Evolutionary conservation across 2,329 filamentous ascomycete species (phyloP).

Genomic region (Curvularia sp.): DNA sequence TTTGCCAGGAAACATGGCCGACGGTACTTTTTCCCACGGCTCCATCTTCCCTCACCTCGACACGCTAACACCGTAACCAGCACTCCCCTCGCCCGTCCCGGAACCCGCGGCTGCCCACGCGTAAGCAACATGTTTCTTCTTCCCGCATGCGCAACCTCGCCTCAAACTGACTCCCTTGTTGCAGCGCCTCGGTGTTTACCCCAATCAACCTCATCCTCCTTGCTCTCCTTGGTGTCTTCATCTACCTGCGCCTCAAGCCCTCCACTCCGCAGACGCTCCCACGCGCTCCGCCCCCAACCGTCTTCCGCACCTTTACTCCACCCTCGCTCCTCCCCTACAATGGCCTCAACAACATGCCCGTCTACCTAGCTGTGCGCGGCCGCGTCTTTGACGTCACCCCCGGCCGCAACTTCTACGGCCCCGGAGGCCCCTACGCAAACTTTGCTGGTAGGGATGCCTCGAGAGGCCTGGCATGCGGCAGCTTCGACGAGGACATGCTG

Average conservation of each 20-base stretch:
- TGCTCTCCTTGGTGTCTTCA: slow-evolving; percentile 63
- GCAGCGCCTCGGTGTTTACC: slow-evolving; percentile 62
- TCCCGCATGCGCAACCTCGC: not conserved
- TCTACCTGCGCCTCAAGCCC: slow-evolving; percentile 67
- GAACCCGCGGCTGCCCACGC: slow-evolving; percentile 57
- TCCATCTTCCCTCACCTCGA: not conserved
- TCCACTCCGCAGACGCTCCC: slow-evolving; percentile 61
- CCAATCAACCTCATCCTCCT: slow-evolving; percentile 69
- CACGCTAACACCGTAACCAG: slow-evolving; percentile 14
- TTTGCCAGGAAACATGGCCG: slow-evolving; percentile 33
- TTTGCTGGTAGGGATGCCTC: slow-evolving; percentile 93
- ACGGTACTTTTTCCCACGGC: slow-evolving; percentile 27
- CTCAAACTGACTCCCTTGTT: slow-evolving; percentile 23
- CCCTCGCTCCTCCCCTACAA: slow-evolving; percentile 85
- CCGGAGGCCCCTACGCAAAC: slow-evolving; percentile 92
- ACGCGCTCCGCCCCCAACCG: slow-evolving; percentile 70
- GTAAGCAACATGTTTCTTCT: slow-evolving; percentile 45
- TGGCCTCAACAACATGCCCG: slow-evolving; percentile 74
- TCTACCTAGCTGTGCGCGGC: slow-evolving; percentile 91
- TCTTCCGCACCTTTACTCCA: slow-evolving; percentile 87
- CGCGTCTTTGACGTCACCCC: slow-evolving; percentile 88
- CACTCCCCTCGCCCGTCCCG: slow-evolving; percentile 69
- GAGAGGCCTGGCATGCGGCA: slow-evolving; percentile 85
- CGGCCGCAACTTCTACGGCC: slow-evolving; percentile 94
- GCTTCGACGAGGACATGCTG: slow-evolving; percentile 94